These are phyloP conservation scores for Claviceps fusiformis DNA, from an alignment of 2,329 filamentous ascomycete species.

Conservation along the genomic window DNA sequence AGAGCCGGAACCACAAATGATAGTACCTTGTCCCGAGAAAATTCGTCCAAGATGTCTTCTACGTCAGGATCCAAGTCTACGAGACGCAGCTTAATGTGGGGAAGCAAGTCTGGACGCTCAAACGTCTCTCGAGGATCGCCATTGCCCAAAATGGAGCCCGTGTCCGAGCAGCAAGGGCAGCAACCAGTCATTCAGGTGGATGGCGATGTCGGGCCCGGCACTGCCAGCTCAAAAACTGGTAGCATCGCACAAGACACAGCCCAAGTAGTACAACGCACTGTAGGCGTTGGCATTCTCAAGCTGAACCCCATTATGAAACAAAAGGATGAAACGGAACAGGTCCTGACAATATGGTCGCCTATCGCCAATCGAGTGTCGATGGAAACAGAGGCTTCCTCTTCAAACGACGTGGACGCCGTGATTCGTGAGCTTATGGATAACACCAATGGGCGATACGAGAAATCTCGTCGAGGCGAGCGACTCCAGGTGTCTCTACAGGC, in stretches of 20 bases:
- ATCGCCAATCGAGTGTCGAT: slow-evolving; percentile 36
- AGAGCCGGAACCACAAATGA: slow-evolving; percentile 35
- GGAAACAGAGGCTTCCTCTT: slow-evolving; percentile 41
- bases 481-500: slow-evolving; percentile 67
- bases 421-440: slow-evolving; percentile 62
- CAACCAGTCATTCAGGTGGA: slow-evolving; percentile 30
- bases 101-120: slow-evolving; percentile 40
- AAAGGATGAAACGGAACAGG: slow-evolving; percentile 58
- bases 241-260: slow-evolving; percentile 9
- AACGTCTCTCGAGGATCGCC: slow-evolving; percentile 38
- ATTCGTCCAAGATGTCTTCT: slow-evolving; percentile 30
- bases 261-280: slow-evolving; percentile 36
- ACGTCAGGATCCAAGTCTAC: slow-evolving; percentile 38
- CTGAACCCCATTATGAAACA: slow-evolving; percentile 63
- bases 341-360: slow-evolving; percentile 64
- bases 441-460: slow-evolving; percentile 59
- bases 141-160: slow-evolving; percentile 37
- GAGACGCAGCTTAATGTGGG: slow-evolving; percentile 58
- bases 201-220: slow-evolving; percentile 34
- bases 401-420: slow-evolving; percentile 59
- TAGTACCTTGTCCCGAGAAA: slow-evolving; percentile 28
- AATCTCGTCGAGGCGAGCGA: slow-evolving; percentile 58
- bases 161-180: slow-evolving; percentile 38
- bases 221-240: slow-evolving; percentile 35
- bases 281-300: slow-evolving; percentile 66